These are phyloP conservation scores for Fusarium tuaranense DNA, from an alignment of 2,329 filamentous ascomycete species.

Conservation along the genomic window DNA sequence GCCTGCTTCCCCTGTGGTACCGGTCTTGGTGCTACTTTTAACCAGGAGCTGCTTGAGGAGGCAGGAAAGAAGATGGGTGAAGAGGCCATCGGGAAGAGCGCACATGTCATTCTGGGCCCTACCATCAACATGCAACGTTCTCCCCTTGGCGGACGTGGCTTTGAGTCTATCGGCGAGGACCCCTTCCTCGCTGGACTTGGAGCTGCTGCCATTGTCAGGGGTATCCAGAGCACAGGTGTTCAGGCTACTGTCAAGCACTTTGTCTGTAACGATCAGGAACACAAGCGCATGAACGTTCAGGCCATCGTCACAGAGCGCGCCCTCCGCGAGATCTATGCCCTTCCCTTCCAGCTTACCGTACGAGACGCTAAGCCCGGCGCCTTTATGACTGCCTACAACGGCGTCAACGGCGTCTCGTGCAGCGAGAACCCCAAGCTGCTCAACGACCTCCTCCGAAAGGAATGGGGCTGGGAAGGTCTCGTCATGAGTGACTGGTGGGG, in stretches of 20 bases:
- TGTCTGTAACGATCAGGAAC: conserved; percentile 71
- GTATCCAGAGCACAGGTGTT: conserved; percentile 68
- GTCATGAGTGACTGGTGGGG: conserved; percentile 72
- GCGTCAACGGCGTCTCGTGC: conserved; percentile 67
- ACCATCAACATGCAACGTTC: conserved; percentile 73
- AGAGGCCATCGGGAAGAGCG: conserved; percentile 67
- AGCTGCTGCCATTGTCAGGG: conserved; percentile 64
- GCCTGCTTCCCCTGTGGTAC: conserved; percentile 73
- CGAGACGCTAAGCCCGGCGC: conserved; percentile 63
- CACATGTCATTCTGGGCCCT: conserved; percentile 69
- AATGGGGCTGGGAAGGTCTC: conserved; percentile 69
- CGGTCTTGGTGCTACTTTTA: conserved; percentile 68
- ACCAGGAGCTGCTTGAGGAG: conserved; percentile 63
- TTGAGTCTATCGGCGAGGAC: conserved; percentile 70
- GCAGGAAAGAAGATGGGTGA: conserved; percentile 64
- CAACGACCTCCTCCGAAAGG: conserved; percentile 62
- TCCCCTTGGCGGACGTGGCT: conserved; percentile 70
- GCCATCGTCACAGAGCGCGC: conserved; percentile 66
- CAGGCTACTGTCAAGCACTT: conserved; percentile 71
- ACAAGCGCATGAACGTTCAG: conserved; percentile 67
- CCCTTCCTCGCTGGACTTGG: conserved; percentile 67
- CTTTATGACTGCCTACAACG: conserved; percentile 71
- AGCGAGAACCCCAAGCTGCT: conserved; percentile 65
- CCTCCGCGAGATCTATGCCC: conserved; percentile 68
- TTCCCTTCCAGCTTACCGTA: conserved; percentile 69